phyloP scores from a whole-genome alignment of 176 grass and related monocot genomes.

The Zizania latifolia region DNA sequence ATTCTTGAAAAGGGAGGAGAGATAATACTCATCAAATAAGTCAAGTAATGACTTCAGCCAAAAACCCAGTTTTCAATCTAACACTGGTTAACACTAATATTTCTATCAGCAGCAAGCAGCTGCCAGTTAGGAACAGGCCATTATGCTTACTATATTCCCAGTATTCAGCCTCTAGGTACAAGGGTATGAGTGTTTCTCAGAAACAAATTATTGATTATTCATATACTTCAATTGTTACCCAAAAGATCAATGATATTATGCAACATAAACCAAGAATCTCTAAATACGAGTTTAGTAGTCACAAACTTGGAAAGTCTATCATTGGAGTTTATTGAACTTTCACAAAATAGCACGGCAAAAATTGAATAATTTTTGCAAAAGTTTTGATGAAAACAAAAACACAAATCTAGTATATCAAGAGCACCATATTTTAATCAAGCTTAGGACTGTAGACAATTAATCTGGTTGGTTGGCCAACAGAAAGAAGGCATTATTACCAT shows the following conservation, averaged over 20 bases:
- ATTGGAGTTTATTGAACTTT: background rate
- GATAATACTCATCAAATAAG: background rate
- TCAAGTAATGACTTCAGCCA: background rate
- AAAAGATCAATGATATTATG: background rate
- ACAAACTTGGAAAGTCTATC: background rate
- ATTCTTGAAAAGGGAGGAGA: background rate
- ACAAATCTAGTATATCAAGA: background rate
- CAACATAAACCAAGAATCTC: background rate
- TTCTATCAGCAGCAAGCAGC: background rate
- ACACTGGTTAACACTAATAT: background rate
- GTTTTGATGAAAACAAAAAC: background rate
- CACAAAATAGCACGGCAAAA: background rate
- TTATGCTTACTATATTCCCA: background rate
- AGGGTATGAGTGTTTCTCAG: background rate
- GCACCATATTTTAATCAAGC: background rate
- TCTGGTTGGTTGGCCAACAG: slow-evolving; percentile 3
- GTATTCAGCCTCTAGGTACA: background rate
- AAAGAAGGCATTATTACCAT: background rate
- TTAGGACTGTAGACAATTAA: background rate
- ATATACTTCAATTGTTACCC: background rate
- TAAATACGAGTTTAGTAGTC: background rate
- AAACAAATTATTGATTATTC: background rate
- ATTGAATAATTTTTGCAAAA: background rate
- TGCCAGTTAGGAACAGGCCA: background rate
- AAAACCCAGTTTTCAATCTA: background rate